These are phyloP conservation scores for Hortaea sp. DNA, from an alignment of 2,329 filamentous ascomycete species.

Conservation along the genomic window DNA sequence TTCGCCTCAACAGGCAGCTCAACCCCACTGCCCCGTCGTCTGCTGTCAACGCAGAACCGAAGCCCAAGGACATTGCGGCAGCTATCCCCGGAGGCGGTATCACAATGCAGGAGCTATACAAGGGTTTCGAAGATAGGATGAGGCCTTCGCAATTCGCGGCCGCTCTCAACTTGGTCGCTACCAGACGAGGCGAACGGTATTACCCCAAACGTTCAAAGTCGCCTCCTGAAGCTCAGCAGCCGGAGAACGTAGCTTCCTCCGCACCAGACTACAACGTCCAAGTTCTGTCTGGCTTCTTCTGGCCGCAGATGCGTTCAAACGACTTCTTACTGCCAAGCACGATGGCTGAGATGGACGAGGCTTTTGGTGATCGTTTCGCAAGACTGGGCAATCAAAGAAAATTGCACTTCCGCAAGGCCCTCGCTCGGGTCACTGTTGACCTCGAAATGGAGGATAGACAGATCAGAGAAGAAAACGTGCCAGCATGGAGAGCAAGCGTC, in stretches of 20 bases:
- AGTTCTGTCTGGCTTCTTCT: constrained; percentile 86
- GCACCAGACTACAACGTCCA: constrained; percentile 57
- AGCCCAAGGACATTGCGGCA: constrained; percentile 22
- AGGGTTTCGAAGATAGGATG: constrained; percentile 18
- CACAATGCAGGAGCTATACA: constrained; percentile 22
- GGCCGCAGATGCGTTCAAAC: constrained; percentile 70
- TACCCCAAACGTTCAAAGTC: constrained; percentile 19
- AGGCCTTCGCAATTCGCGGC: constrained; percentile 17
- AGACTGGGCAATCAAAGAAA: constrained; percentile 73
- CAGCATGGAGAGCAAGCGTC: constrained; percentile 77
- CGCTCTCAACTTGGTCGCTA: constrained; percentile 18
- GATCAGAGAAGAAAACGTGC: constrained; percentile 58
- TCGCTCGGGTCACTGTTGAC: constrained; percentile 71
- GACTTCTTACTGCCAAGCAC: constrained; percentile 53
- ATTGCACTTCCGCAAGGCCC: constrained; percentile 75
- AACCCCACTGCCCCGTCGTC: constrained; percentile 19
- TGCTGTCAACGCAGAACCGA: constrained; percentile 11
- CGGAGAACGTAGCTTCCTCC: neutral
- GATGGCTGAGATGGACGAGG: constrained; percentile 51
- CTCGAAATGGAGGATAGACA: constrained; percentile 74
- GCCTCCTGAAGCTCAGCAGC: constrained; percentile 7
- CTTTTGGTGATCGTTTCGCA: constrained; percentile 68
- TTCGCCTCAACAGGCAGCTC: constrained; percentile 43
- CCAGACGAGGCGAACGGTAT: constrained; percentile 17
- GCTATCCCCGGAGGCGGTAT: constrained; percentile 28